These are phyloP conservation scores for Ustilago lituana DNA, from an alignment of 1,284 basidiomycete species.

Conservation along the genomic window DNA sequence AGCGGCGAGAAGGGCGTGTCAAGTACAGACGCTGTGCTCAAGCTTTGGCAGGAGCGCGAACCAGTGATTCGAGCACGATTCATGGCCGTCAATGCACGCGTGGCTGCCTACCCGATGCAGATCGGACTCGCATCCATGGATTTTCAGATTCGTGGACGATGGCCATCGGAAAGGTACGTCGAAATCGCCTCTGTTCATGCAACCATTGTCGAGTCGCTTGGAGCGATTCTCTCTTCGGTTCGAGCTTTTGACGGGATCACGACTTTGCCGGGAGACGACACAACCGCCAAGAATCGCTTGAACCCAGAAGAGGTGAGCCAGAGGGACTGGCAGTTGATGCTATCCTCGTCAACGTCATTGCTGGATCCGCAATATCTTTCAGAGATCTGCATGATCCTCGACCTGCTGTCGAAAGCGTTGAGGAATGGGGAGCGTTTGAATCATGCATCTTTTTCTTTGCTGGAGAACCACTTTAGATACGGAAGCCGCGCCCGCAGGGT, in stretches of 20 bases:
- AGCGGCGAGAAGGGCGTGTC: constrained; percentile 42
- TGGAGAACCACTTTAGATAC: constrained; percentile 43
- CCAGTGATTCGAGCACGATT: constrained; percentile 63
- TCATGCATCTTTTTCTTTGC: constrained; percentile 31
- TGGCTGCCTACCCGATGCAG: constrained; percentile 68
- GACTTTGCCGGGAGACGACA: constrained; percentile 4
- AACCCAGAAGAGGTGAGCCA: neutral
- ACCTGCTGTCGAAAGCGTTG: constrained; percentile 47
- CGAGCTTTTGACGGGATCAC: constrained; percentile 23
- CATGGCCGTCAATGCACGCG: constrained; percentile 68
- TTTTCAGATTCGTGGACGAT: constrained; percentile 70
- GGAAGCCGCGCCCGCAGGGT: constrained; percentile 25
- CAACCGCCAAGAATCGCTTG: neutral
- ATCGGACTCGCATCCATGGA: constrained; percentile 70
- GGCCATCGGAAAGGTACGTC: constrained; percentile 71
- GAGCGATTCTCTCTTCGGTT: constrained; percentile 25
- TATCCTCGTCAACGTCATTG: constrained; percentile 45
- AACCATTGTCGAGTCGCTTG: constrained; percentile 51
- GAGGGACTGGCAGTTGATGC: constrained; percentile 44
- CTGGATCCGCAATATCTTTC: constrained; percentile 49
- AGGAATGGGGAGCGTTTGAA: constrained; percentile 44
- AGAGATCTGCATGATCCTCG: constrained; percentile 49
- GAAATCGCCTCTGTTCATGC: constrained; percentile 66
- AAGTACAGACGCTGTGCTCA: constrained; percentile 28
- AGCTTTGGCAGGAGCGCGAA: constrained; percentile 26